These are phyloP conservation scores for Flaveria robusta DNA, from an alignment of 129 eudicot species.

Conservation along the genomic window DNA sequence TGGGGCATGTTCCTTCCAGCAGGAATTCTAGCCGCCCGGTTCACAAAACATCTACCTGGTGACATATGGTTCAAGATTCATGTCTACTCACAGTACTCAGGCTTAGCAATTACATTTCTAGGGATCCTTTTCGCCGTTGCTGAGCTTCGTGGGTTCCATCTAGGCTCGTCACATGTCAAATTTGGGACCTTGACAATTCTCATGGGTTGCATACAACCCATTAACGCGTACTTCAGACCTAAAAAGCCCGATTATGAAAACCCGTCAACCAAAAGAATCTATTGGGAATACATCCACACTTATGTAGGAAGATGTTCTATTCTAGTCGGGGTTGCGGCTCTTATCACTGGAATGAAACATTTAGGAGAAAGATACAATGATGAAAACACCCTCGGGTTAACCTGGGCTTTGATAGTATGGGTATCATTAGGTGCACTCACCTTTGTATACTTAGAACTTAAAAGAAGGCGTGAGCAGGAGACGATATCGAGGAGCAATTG, in stretches of 20 bases:
- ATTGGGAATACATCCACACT: conserved; percentile 83
- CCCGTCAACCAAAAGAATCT: conserved; percentile 53
- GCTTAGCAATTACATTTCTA: conserved; percentile 72
- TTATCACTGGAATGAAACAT: conserved; percentile 87
- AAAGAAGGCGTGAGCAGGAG: conserved; percentile 43
- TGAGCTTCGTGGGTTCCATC: conserved; percentile 76
- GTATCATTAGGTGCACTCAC: conserved; percentile 53
- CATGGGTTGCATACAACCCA: conserved; percentile 70
- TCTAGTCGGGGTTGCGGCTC: conserved; percentile 64
- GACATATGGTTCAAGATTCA: conserved; percentile 87
- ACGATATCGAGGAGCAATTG: conserved; percentile 60
- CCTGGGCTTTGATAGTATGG: conserved; percentile 89
- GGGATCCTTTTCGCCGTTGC: conserved; percentile 96
- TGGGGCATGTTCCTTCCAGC: conserved; percentile 95
- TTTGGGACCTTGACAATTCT: conserved; percentile 69
- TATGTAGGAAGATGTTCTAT: conserved; percentile 71
- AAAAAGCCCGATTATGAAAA: conserved; percentile 62
- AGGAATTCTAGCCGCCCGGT: conserved; percentile 89
- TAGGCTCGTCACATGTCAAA: conserved; percentile 74
- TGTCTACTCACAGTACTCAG: conserved; percentile 89
- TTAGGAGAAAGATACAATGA: conserved; percentile 85
- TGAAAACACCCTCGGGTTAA: conserved; percentile 67
- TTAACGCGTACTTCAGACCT: conserved; percentile 83
- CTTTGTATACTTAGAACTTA: conserved; percentile 61
- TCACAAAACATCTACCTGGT: conserved; percentile 73